Base-by-base conservation (phyloP, 2,329 filamentous ascomycete genomes). In the Penicillium paneum region DNA sequence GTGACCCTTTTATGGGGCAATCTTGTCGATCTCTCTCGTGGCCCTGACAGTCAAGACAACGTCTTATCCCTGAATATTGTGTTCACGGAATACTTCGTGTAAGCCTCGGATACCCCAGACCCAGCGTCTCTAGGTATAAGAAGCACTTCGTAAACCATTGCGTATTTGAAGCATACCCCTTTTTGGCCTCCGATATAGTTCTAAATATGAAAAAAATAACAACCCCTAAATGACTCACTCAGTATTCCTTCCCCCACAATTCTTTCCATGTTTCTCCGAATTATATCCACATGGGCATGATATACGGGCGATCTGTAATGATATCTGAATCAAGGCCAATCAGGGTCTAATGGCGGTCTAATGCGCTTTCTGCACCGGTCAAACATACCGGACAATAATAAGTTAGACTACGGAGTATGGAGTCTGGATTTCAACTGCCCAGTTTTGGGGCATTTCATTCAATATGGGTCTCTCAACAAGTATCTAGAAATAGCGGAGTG, bases 301-400 rank as follows among this genome's bases (percentile, higher is more conserved):
- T 24, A 4, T 21, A 24, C 21, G 21, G 21, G 3, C 21, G 21
- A 24, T 24, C 21, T 5, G 21, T 24, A 2, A 24, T 24, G 21
- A 12, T 7, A 15, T 52, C 39, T 38, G 49, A 53, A 34, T 56
- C 54, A 29, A 56, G 28, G 38, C 54, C 54, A 52, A 56, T 56
- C 38, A 44, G 7, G 8, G 17, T 5, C 5, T 52, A 48, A 43
- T 48, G 32, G 5, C 21, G n/a, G n/a, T n/a, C n/a, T n/a, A n/a
- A n/a, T n/a, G n/a, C n/a, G n/a, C 21, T 17, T 42, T 19, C 3
- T 34, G 36, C 11, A 41, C 5, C 32, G 48, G 40, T n/a, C 39
- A 44, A 38, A 51, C 48, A 44, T n/a, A 11, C 38, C 6, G 15
- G n/a, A 24, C 12, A 26, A 26, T 26, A 40, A 40, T 42, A 42